Conservation (phyloP, 1,139 yeast species). For the Geotrichum carabidarum region DNA sequence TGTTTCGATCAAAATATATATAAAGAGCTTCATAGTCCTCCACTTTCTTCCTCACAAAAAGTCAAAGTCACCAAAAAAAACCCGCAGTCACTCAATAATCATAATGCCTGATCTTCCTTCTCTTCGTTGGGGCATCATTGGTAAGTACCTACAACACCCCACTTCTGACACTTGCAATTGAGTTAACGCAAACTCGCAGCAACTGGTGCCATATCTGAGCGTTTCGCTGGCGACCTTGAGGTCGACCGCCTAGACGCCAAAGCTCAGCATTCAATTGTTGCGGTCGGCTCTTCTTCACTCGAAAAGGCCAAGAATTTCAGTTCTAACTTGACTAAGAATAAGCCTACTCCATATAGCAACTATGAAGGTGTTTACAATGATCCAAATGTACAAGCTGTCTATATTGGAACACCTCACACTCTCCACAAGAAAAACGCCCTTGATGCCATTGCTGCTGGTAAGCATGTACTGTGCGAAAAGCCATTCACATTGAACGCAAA, state of each 20-base stretch:
- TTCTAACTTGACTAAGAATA: conserved; percentile 20
- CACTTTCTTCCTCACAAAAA: no score
- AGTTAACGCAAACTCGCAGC: conserved; percentile 19
- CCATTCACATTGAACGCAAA: conserved; percentile 52
- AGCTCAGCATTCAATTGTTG: conserved; percentile 33
- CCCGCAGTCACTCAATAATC: no score
- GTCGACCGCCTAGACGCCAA: conserved; percentile 32
- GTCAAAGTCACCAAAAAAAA: no score
- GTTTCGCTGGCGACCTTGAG: conserved; percentile 32
- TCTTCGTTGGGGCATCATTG: conserved; percentile 21
- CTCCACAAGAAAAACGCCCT: conserved; percentile 50
- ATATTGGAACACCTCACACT: conserved; percentile 57
- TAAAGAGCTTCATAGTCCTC: no score
- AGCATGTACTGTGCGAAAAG: conserved; percentile 58
- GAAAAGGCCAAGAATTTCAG: conserved; percentile 31
- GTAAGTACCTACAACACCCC: not conserved
- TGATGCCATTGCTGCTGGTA: conserved; percentile 49
- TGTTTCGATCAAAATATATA: no score
- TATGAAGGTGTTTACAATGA: conserved; percentile 43
- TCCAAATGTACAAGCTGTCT: conserved; percentile 48
- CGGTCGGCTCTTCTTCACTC: conserved; percentile 33
- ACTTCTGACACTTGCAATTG: not conserved
- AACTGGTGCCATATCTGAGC: conserved; percentile 33
- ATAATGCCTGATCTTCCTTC: conserved; percentile 14
- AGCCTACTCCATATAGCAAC: conserved; percentile 31